Evolutionary conservation across 768 basidiomycete genomes (phyloP).

Genomic region (Hirschioporus abietinus): DNA sequence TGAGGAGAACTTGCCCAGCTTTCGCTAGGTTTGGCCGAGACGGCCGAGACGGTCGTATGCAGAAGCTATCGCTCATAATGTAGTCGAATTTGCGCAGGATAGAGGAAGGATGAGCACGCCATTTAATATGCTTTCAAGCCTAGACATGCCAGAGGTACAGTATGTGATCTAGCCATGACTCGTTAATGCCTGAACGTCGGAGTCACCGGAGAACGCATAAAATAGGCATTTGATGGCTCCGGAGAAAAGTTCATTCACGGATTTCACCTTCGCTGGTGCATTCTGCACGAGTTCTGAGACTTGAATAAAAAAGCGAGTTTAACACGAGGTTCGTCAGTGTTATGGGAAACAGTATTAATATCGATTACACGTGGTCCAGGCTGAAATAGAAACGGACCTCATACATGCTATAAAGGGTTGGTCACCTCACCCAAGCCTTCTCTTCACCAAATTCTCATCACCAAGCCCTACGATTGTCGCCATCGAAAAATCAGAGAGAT

Average conservation of each 20-base stretch:
- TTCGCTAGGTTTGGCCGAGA: background rate
- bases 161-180: too few relatives aligned
- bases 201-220: too few relatives aligned
- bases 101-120: background rate
- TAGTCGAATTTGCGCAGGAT: background rate
- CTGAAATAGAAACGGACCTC: background rate
- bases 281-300: background rate
- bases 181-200: too few relatives aligned
- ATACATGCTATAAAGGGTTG: background rate
- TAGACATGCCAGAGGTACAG: background rate
- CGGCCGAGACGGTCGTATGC: background rate
- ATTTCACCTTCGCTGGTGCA: background rate
- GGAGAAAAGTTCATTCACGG: background rate
- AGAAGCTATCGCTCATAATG: background rate
- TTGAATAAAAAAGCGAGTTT: background rate
- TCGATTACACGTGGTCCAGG: background rate
- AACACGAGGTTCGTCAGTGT: background rate
- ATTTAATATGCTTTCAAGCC: background rate
- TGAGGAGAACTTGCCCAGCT: background rate
- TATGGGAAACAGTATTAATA: background rate
- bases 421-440: background rate
- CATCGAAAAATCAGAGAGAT: background rate
- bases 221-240: too few relatives aligned
- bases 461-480: background rate
- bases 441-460: background rate